Evolutionary conservation across 139 green algal genomes (phyloP).

Genomic region (Chlorella vulgaris): DNA sequence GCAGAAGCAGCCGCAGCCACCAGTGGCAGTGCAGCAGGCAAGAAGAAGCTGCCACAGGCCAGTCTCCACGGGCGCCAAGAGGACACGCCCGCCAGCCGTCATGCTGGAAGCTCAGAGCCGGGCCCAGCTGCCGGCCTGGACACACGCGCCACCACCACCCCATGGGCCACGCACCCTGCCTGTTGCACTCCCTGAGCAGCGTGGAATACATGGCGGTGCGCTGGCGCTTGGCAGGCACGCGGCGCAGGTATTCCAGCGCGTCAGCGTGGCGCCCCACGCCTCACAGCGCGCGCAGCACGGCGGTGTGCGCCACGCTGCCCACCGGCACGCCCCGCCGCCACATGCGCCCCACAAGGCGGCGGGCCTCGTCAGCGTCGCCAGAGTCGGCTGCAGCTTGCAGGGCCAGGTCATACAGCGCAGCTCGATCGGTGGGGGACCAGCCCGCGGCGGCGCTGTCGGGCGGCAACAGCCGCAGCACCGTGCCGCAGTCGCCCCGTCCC

Average conservation of each 20-base stretch:
- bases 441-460: background rate
- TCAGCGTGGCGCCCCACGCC: background rate
- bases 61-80: no score
- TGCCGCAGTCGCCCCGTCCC: background rate
- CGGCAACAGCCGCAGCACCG: constrained; percentile 12
- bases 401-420: constrained; percentile 11
- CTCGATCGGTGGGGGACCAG: background rate
- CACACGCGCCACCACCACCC: no score
- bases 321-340: constrained; percentile 22
- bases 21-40: background rate
- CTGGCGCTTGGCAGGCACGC: constrained; percentile 3
- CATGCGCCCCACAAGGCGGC: constrained; percentile 7
- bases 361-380: background rate
- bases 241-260: background rate
- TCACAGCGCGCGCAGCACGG: constrained; percentile 17
- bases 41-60: background rate
- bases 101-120: no score
- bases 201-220: constrained; percentile 6
- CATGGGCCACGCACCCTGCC: background rate
- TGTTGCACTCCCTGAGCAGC: background rate
- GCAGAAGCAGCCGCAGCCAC: background rate
- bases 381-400: background rate
- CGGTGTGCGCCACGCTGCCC: background rate
- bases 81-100: no score
- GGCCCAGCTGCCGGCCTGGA: no score